Conservation (phyloP, 2,329 filamentous ascomycete species). For the Magnaporthales sp. region DNA sequence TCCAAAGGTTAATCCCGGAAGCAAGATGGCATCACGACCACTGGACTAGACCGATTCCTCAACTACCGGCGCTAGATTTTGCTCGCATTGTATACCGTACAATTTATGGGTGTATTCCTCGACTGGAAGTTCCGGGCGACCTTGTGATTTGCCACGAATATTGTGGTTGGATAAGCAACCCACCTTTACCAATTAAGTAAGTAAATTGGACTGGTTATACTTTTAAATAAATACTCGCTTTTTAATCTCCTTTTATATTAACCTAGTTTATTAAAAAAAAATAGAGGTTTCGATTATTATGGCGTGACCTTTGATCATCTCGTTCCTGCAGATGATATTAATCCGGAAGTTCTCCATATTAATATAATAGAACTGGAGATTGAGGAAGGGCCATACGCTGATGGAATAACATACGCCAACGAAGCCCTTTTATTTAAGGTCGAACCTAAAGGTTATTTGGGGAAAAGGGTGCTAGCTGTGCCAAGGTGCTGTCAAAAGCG, state of each 20-base stretch:
- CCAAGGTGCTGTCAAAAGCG: constrained; percentile 31
- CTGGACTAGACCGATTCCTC: neutral
- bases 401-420: constrained; percentile 22
- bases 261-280: neutral
- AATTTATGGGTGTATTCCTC: neutral
- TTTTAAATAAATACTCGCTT: neutral
- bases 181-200: neutral
- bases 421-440: constrained; percentile 22
- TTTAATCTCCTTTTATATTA: neutral
- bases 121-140: neutral
- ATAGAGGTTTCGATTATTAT: constrained; percentile 25
- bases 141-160: neutral
- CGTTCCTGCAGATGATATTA: constrained; percentile 22
- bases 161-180: neutral
- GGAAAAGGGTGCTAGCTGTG: constrained; percentile 30
- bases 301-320: constrained; percentile 33
- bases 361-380: constrained; percentile 33
- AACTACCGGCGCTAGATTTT: neutral
- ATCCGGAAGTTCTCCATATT: constrained; percentile 32
- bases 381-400: constrained; percentile 15
- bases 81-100: neutral
- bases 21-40: neutral
- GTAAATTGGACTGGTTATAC: neutral
- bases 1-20: no score
- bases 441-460: constrained; percentile 25